Evolutionary conservation across 768 basidiomycete species (phyloP), one percentile per base, ranked within the genome.

Genomic region (Phylloporus arenicola): DNA sequence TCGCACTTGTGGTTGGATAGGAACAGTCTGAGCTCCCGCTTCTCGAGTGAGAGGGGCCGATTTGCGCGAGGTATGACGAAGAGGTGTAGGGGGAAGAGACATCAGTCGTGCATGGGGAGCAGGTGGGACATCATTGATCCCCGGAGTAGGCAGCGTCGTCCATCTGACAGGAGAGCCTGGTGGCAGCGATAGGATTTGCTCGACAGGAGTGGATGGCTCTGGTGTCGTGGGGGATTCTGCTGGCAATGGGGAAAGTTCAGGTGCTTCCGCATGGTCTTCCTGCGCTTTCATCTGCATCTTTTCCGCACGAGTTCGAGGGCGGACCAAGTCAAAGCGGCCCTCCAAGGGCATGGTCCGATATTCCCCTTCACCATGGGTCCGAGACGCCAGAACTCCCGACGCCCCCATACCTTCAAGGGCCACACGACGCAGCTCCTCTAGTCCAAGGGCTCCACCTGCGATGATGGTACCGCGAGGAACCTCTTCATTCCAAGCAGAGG

Each of bases 241-340:
- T 20, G 50, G 52, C 31, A 51, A 29, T 0, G 33, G 35, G 24
- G 59, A 53, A 30, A 61, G 54, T 37, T 57, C 50, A 60, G 68
- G 44, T 33, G 50, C 27, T 41, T 57, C 56, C 16, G 42, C 41
- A 16, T 13, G 19, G 12, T 53, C 53, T 16, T 50, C 29, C 17
- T 39, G 33, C 10, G 35, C 20, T 24, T 51, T 42, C 29, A 31
- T 24, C 37, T 49, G 51, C 30, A 43, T 52, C 51, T 22, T 60
- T 46, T 67, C 62, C 13, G 52, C 63, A 47, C 52, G 63, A 20
- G 58, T 60, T 41, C 47, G 56, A 27, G 68, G 66, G 48, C 84
- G 81, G 76, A 96, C 86, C 58, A 97, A 74, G 63, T 95, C 92
- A 48, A 94, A 75, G 42, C 93, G 84, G 6, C 93, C 93, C 51